These are phyloP conservation scores for Puccinia hordei DNA, from an alignment of 1,284 basidiomycete genomes.

Conservation along the genomic window DNA sequence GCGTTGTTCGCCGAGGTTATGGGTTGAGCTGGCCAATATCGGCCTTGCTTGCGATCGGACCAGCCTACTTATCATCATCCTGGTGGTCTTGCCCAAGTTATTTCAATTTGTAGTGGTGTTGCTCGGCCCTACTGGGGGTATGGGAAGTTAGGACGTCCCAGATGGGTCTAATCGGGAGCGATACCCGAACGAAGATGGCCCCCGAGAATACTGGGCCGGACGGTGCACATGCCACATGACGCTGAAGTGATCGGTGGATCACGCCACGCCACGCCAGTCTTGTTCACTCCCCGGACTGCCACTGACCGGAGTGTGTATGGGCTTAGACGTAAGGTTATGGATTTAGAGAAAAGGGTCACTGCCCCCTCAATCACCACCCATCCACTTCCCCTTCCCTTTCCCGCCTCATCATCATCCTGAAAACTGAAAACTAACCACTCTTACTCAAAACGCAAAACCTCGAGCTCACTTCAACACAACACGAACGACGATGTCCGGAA, in stretches of 20 bases:
- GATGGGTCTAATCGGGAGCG: no score
- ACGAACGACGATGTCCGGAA: conserved; percentile 44
- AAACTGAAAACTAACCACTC: no score
- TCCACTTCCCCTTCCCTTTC: neutral
- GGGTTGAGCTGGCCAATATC: neutral
- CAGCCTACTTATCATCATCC: neutral
- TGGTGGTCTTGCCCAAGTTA: neutral
- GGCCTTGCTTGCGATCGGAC: neutral
- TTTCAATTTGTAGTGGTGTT: neutral
- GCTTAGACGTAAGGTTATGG: no score
- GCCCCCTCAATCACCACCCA: neutral
- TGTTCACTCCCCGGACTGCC: no score
- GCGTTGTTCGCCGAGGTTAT: neutral
- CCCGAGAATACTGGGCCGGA: no score
- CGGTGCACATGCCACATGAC: no score
- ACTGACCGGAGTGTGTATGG: no score
- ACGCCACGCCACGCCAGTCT: no score
- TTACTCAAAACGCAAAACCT: neutral
- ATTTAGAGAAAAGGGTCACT: neutral
- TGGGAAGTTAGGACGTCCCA: neutral
- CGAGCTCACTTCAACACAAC: neutral
- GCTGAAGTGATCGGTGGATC: no score
- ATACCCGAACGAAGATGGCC: no score
- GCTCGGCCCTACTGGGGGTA: neutral
- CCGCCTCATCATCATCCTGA: no score